Base-by-base conservation (phyloP, 352 stramenopile genomes). In the Pythium grandisporangium region DNA sequence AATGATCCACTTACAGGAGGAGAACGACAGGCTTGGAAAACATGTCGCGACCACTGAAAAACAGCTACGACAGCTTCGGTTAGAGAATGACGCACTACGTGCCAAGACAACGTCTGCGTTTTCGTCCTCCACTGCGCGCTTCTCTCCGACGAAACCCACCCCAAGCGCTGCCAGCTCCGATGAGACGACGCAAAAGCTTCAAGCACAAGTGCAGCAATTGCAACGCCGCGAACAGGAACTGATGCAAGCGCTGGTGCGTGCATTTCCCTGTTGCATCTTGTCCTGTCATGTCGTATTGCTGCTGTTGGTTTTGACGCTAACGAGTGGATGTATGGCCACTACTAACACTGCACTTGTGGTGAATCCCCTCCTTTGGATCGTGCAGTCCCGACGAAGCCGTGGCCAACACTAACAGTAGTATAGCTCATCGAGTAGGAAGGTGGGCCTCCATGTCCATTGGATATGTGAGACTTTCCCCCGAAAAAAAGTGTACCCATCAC, bases 161-260 rank as follows among this genome's bases (percentile, higher is more conserved):
- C 46, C 47, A 26, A 50, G 20, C 17, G 59, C 49, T 17, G 50
- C 37, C 24, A 7, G 22, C 42, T 59, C 40, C 12, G 55, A 55
- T 19, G 48, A 26, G 23, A 27, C 34, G 14, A 43, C 66, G 13
- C 60, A 60, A 10, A 57, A 79, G 30, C 55, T 84, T 22, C 68
- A 60, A 21, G 38, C 67, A 13, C 76, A 85, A 22, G 63, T 89
- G 11, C 51, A 76, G 53, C 76, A 87, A 14, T 55, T 90, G 17
- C 73, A 83, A 44, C 58, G 76, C 42, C 73, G 70, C n/a, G 76
- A 90, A 35, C 70, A 90, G 42, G 76, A 90, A 43, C 70, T 90
- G 24, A 87, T 90, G 76, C 70, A 83, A 39, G 76, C 76, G 29
- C 63, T 86, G 54, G 76, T 85, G 47, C 30, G 66, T 73, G 3